Conservation (phyloP, 192 early-diverging fungal species). For the Rhizophagus prolifer region DNA sequence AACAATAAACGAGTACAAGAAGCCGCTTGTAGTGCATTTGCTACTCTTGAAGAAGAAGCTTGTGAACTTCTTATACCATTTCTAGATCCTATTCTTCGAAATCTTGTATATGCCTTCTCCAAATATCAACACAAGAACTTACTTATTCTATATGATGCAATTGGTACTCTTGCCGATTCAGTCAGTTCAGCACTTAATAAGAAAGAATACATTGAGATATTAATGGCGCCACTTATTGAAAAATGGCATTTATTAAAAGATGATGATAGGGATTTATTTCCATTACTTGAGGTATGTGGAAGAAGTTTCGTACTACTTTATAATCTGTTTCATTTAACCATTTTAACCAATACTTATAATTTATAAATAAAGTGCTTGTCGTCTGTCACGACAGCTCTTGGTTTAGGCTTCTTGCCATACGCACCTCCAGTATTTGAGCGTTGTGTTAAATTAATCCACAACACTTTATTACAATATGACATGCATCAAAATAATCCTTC, state of each 20-base stretch:
- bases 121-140: slow-evolving; percentile 97
- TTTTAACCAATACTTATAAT: not conserved
- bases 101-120: slow-evolving; percentile 76
- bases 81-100: slow-evolving; percentile 82
- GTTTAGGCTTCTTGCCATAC: slow-evolving; percentile 83
- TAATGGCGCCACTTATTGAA: slow-evolving; percentile 85
- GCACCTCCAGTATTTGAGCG: slow-evolving; percentile 84
- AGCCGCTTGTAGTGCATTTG: slow-evolving; percentile 94
- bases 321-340: not conserved
- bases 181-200: slow-evolving; percentile 82
- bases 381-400: slow-evolving; percentile 83
- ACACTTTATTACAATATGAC: slow-evolving; percentile 72
- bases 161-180: slow-evolving; percentile 95
- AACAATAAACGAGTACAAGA: slow-evolving; percentile 99
- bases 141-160: slow-evolving; percentile 93
- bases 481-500: slow-evolving; percentile 46
- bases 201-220: slow-evolving; percentile 74
- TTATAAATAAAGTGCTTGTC: slow-evolving; percentile 67
- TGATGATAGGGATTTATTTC: slow-evolving; percentile 91
- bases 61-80: slow-evolving; percentile 79
- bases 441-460: slow-evolving; percentile 84
- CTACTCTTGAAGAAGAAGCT: slow-evolving; percentile 94
- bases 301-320: not conserved
- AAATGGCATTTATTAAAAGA: slow-evolving; percentile 84
- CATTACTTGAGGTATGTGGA: slow-evolving; percentile 72